Percentiles rank a stretch among this genome's conserved stretches.
These are phyloP conservation scores for Strobilomyces confusus DNA, from an alignment of 768 basidiomycete genomes.

Conservation along the genomic window DNA sequence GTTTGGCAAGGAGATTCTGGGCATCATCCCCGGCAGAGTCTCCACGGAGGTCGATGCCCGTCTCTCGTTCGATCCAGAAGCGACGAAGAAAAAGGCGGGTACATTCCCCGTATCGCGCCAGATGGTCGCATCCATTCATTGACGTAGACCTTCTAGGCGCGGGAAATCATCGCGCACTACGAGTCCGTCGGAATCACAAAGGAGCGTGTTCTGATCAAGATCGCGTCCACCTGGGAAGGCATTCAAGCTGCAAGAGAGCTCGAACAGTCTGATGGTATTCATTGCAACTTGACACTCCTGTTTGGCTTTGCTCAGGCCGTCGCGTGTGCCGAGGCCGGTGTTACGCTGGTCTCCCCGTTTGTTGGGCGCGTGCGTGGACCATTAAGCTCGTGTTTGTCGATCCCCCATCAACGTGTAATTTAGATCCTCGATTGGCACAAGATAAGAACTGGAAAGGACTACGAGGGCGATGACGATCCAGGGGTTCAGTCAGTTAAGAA, in stretches of 20 bases:
- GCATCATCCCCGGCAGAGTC: slow-evolving; percentile 92
- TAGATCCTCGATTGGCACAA: slow-evolving; percentile 99
- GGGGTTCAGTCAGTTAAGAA: slow-evolving; percentile 92
- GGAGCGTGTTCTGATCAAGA: slow-evolving; percentile 97
- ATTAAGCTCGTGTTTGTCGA: no score
- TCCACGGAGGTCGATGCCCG: slow-evolving; percentile 98
- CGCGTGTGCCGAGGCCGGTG: slow-evolving; percentile 96
- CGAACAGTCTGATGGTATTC: slow-evolving; percentile 88
- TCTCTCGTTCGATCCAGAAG: slow-evolving; percentile 89
- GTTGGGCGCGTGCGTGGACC: slow-evolving; percentile 72
- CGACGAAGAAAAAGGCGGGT: slow-evolving; percentile 73
- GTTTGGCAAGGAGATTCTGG: slow-evolving; percentile 91
- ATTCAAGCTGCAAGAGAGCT: slow-evolving; percentile 98
- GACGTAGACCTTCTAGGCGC: slow-evolving; percentile 46
- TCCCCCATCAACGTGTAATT: no score
- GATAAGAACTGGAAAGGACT: slow-evolving; percentile 77
- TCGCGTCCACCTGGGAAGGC: slow-evolving; percentile 99
- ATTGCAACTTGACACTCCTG: slow-evolving; percentile 98
- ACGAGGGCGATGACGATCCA: slow-evolving; percentile 87
- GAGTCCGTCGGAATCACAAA: slow-evolving; percentile 89
- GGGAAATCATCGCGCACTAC: slow-evolving; percentile 90
- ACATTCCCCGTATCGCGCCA: background rate
- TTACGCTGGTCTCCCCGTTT: slow-evolving; percentile 98
- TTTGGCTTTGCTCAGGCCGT: slow-evolving; percentile 99
- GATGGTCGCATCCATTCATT: background rate